Evolutionary conservation across 179 eudicot species (phyloP).

Genomic region (Spinacia oleracea): DNA sequence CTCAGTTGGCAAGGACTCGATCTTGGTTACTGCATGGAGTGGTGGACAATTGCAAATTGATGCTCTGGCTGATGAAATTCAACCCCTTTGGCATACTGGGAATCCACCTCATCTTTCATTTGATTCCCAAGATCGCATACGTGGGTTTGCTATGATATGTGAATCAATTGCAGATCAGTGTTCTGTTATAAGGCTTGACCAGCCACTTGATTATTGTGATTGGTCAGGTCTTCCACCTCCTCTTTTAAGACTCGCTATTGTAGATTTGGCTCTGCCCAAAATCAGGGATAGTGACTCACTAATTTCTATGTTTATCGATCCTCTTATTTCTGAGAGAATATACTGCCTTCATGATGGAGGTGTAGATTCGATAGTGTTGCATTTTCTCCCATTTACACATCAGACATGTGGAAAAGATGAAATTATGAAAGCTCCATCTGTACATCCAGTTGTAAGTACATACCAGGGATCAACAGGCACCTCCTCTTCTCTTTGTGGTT

Average conservation of each 20-base stretch:
- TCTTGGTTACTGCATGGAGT: constrained; percentile 86
- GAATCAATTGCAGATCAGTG: constrained; percentile 48
- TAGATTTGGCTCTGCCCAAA: constrained; percentile 80
- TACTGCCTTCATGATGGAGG: constrained; percentile 82
- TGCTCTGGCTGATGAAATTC: constrained; percentile 96
- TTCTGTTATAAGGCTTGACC: constrained; percentile 60
- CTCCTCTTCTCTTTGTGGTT: constrained; percentile 58
- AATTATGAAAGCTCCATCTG: constrained; percentile 70
- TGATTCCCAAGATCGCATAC: constrained; percentile 55
- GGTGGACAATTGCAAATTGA: constrained; percentile 92
- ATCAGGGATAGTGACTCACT: constrained; percentile 39
- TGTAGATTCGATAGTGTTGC: constrained; percentile 78
- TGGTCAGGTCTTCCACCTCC: constrained; percentile 95
- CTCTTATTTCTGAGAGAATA: constrained; percentile 80
- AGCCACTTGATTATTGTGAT: constrained; percentile 51
- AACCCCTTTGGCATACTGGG: constrained; percentile 78
- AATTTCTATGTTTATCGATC: constrained; percentile 63
- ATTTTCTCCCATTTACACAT: constrained; percentile 91
- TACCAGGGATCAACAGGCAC: constrained; percentile 49
- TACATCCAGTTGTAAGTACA: constrained; percentile 69
- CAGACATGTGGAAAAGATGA: constrained; percentile 64
- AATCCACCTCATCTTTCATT: constrained; percentile 71
- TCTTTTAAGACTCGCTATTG: constrained; percentile 72
- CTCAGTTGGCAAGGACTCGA: constrained; percentile 76
- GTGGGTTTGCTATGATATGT: constrained; percentile 93